phyloP scores from a whole-genome alignment of 768 basidiomycete species.

The Collybiopsis luxurians region DNA sequence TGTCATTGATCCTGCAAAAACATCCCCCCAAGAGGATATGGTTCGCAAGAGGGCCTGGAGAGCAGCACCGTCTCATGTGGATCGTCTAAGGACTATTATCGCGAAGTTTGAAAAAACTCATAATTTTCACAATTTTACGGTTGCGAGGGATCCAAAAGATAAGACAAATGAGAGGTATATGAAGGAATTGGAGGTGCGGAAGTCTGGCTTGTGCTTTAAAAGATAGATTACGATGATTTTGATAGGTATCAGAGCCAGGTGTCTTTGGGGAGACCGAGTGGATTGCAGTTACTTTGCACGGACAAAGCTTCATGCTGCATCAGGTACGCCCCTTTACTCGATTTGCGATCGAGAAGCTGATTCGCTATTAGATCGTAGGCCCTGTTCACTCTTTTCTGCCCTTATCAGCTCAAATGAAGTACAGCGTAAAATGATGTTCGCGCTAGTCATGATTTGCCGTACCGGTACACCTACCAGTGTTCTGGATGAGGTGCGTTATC shows the following conservation, averaged over 20 bases:
- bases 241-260: constrained; percentile 77
- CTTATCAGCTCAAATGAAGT: constrained; percentile 12
- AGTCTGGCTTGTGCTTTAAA: not conserved
- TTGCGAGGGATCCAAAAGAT: constrained; percentile 82
- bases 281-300: constrained; percentile 91
- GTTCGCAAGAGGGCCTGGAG: constrained; percentile 74
- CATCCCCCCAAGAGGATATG: constrained; percentile 56
- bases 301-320: constrained; percentile 98
- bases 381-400: constrained; percentile 13
- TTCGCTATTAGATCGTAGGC: constrained; percentile 43
- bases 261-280: constrained; percentile 93
- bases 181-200: constrained; percentile 74
- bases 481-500: constrained; percentile 59
- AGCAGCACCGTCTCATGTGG: constrained; percentile 49
- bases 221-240: not conserved
- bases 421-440: constrained; percentile 96
- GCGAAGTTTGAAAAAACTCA: constrained; percentile 82
- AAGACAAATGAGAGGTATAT: constrained; percentile 83
- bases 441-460: constrained; percentile 75
- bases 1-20: constrained; percentile 27
- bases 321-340: constrained; percentile 52
- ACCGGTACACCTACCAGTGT: constrained; percentile 72
- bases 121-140: constrained; percentile 98
- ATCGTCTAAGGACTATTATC: constrained; percentile 51
- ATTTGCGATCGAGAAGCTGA: not conserved